Evolutionary conservation across 2,329 filamentous ascomycete genomes (phyloP).

Genomic region (Penicillium sp.): DNA sequence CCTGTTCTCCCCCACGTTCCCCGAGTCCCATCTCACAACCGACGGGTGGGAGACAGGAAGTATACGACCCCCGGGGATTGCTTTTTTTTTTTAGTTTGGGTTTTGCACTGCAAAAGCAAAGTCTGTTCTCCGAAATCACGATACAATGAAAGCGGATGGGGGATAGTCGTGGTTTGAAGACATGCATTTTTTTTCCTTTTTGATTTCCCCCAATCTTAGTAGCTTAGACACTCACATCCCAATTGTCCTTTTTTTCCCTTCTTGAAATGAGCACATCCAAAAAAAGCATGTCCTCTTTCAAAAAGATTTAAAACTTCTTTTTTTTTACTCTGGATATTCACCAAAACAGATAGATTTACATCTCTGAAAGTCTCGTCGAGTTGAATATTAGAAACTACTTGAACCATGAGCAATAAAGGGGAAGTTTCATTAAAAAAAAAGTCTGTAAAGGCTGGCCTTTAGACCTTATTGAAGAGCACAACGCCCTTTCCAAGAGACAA

Average conservation of each 20-base stretch:
- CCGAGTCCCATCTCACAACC: constrained; percentile 1
- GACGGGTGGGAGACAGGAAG: constrained; percentile 1
- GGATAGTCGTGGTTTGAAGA: constrained; percentile 29
- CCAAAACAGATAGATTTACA: constrained; percentile 3
- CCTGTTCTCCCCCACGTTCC: constrained; percentile 5
- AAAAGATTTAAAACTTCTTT: constrained; percentile 13
- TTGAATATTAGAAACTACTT: background rate
- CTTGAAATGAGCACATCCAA: constrained; percentile 24
- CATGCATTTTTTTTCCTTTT: constrained; percentile 33
- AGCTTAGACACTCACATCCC: constrained; percentile 31
- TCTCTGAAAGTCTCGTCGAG: background rate
- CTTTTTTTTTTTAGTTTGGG: constrained; percentile 16
- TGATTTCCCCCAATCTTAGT: constrained; percentile 23
- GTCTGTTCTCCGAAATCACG: constrained; percentile 32
- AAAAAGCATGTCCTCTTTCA: constrained; percentile 23
- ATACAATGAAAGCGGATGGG: constrained; percentile 38
- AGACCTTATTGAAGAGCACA: background rate
- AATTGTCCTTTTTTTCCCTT: constrained; percentile 21
- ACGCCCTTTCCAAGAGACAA: background rate
- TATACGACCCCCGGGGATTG: constrained; percentile 7
- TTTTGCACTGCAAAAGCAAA: constrained; percentile 23
- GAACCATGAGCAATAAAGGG: background rate
- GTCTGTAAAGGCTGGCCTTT: background rate
- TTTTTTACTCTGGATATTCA: background rate
- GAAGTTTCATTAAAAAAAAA: background rate